phyloP scores from a whole-genome alignment of 352 stramenopile species.

The Phytophthora quininea region DNA sequence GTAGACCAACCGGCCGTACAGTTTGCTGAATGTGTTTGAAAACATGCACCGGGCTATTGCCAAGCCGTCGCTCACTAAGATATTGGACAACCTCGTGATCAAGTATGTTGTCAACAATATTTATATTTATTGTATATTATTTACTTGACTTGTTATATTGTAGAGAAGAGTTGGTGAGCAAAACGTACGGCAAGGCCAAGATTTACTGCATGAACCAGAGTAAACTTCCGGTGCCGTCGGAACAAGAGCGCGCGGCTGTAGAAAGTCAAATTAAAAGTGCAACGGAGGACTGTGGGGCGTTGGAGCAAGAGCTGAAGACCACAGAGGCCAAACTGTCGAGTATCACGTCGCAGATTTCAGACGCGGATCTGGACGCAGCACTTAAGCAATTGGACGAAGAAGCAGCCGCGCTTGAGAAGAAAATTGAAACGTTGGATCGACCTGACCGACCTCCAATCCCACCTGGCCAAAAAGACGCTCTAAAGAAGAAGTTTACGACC shows the following conservation, averaged over 20 bases:
- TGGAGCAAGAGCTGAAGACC: conserved; percentile 69
- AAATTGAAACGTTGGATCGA: conserved; percentile 53
- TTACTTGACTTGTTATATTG: conserved; percentile 2
- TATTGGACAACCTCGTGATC: conserved; percentile 71
- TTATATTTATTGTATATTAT: neutral
- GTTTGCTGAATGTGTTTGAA: conserved; percentile 86
- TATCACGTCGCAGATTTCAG: conserved; percentile 70
- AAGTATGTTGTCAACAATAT: conserved; percentile 41
- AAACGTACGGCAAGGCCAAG: conserved; percentile 82
- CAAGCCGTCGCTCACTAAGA: conserved; percentile 76
- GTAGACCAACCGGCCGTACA: conserved; percentile 86
- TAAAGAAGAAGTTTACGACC: conserved; percentile 71
- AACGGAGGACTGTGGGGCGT: conserved; percentile 46
- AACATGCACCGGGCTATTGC: conserved; percentile 80
- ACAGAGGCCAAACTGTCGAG: conserved; percentile 46
- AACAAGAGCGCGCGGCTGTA: conserved; percentile 41
- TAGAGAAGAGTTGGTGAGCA: conserved; percentile 66
- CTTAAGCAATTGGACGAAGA: conserved; percentile 56
- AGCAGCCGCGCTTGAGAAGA: conserved; percentile 41
- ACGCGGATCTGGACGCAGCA: conserved; percentile 58
- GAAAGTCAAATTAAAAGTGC: conserved; percentile 62
- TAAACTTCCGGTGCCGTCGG: conserved; percentile 62
- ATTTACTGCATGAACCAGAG: conserved; percentile 89
- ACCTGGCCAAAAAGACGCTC: conserved; percentile 62
- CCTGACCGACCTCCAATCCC: conserved; percentile 49